Base-by-base conservation (phyloP, 768 basidiomycete genomes). In the Suillus lakei region DNA sequence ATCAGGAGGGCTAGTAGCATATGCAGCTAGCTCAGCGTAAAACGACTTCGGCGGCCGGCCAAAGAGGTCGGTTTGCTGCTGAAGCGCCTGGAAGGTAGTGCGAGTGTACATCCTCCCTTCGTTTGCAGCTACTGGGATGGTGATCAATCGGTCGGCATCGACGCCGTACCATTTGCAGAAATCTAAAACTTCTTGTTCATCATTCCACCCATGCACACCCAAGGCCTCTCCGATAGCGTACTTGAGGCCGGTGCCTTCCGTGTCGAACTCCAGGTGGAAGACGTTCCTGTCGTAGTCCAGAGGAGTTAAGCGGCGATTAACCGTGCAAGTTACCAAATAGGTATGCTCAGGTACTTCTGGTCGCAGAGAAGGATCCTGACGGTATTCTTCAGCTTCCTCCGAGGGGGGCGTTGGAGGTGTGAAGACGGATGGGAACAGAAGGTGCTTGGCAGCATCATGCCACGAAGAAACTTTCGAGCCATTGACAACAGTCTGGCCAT, bases 131-230 rank as follows among this genome's bases (percentile, higher is more conserved):
- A 92, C 82, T 26, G 95, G 91, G 66, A 98, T 89, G 32, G 91
- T 93, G 72, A 99, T 82, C 63, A 99, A 82, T 34, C 86, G 86
- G 65, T 88, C 80, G 0, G 92, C 90, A 70, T 96, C 88, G 53
- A 94, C 87, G 53, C 93, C 95, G 78, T 97, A 99, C 95, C 94
- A 97, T 16, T 77, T 69, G 75, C 96, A 96, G 79, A 99, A 99
- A 63, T 95, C 90, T 23, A 86, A 76, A 3, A 98, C 95, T 67
- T 99, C 97, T 61, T 85, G 78, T 48, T 86, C 86, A 73, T 99
- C 96, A 77, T 99, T 99, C 96, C 96, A 98, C 8, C 98, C 98
- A 75, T 99, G 96, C 50, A 99, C 84, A 51, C 96, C 98, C 46
- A 99, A 88, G 15, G 98, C 98, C 79, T 99, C 98, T 64, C 98